Base-by-base conservation (phyloP, 2,329 filamentous ascomycete genomes). In the Aspergillus piperis region DNA sequence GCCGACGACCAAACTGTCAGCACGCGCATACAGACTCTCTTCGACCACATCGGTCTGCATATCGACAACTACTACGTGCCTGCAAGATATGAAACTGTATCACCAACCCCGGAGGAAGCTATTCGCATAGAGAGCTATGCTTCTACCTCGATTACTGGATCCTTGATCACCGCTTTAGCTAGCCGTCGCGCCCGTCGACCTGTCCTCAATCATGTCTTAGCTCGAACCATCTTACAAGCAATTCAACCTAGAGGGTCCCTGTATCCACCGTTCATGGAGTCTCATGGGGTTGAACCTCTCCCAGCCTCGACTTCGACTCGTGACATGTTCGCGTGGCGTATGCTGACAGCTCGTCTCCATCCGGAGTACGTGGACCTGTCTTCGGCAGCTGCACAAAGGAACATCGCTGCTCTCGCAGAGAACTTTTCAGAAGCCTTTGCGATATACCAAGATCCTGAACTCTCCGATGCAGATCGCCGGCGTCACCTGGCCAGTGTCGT, bases 31-130 rank as follows among this genome's bases (percentile, higher is more conserved):
- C 66, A 70, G 47, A 69, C 69, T 0, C 51, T 77, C 1, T 71
- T 74, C 59, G 73, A 76, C 41, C 73, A 73, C 52, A 69, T 71
- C 21, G 64, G 68, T 41, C 64, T 75, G 1, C 75, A 77, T 57
- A 64, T 76, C 23, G 75, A 77, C 21, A 77, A 77, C 53, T 77
- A 72, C 54, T 77, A 77, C 55, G 49, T 64, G 3, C 47, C 55
- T 6, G 25, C 23, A 2, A 27, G 27, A 3, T 21, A 59, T 15
- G 39, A 17, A 3, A 23, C 41, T n/a, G 41, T 58, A 8, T 39
- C 38, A 32, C 39, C 52, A 3, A 49, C 61, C 17, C 8, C 17
- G 8, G 61, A 65, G 11, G 41, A 19, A 8, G 19, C 44, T 7
- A 44, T n/a, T 3, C 27, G 48, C 5, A 55, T 71, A 7, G 54